phyloP scores from a whole-genome alignment of 768 basidiomycete species.

The Boletus rubescentipes region DNA sequence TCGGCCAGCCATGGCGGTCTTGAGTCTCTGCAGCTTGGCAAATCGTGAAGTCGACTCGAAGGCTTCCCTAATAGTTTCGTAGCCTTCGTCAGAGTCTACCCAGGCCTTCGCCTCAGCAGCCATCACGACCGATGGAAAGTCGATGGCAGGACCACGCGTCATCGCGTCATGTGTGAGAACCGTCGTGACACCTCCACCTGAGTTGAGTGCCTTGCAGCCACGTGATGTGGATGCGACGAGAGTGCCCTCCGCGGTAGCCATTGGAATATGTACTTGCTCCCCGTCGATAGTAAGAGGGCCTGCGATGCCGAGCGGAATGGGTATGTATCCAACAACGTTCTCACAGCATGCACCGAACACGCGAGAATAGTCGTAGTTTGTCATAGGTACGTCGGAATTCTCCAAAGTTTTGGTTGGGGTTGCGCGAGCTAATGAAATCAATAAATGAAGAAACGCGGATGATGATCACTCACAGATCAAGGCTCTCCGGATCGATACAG shows the following conservation, averaged over 20 bases:
- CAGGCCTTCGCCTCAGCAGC: constrained; percentile 86
- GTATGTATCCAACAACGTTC: constrained; percentile 97
- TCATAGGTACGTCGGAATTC: constrained; percentile 74
- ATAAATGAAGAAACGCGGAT: neutral
- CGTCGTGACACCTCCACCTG: constrained; percentile 92
- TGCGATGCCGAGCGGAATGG: constrained; percentile 93
- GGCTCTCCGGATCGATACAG: constrained; percentile 82
- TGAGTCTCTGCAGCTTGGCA: constrained; percentile 80
- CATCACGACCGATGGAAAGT: constrained; percentile 79
- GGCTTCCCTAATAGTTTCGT: constrained; percentile 68
- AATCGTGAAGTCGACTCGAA: constrained; percentile 96
- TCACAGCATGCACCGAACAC: constrained; percentile 98
- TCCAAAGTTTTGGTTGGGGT: constrained; percentile 85
- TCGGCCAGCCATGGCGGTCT: constrained; percentile 89
- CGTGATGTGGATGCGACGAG: constrained; percentile 96
- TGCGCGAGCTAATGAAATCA: constrained; percentile 62
- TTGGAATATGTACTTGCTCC: constrained; percentile 82
- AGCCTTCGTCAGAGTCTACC: constrained; percentile 84
- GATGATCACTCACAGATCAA: constrained; percentile 72
- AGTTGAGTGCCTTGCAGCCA: constrained; percentile 96
- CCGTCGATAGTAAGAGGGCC: constrained; percentile 94
- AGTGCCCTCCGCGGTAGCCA: constrained; percentile 99
- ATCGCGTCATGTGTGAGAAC: constrained; percentile 91
- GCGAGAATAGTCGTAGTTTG: constrained; percentile 88
- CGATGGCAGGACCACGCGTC: constrained; percentile 98